These are phyloP conservation scores for Sisymbrium altissimum DNA, from an alignment of 345 rosid genomes.

Conservation along the genomic window DNA sequence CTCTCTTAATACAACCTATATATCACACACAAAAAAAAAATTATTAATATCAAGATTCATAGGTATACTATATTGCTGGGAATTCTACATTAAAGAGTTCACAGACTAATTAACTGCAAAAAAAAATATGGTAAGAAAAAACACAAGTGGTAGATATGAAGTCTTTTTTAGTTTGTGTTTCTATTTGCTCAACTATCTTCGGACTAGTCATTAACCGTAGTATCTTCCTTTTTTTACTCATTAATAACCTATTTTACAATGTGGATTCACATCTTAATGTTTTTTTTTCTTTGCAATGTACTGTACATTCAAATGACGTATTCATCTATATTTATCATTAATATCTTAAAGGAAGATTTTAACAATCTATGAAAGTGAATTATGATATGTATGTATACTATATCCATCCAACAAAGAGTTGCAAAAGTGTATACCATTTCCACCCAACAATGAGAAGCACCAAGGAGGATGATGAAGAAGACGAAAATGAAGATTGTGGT, in stretches of 20 bases:
- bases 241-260: not conserved
- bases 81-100: not conserved
- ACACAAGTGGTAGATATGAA: not conserved
- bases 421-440: not conserved
- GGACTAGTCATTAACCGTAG: not conserved
- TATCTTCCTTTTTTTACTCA: not conserved
- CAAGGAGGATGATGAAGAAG: not conserved
- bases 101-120: not conserved
- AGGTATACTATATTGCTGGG: not conserved
- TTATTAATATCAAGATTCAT: not conserved
- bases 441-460: not conserved
- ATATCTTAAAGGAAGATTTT: not conserved
- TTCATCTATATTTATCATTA: not conserved
- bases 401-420: not conserved
- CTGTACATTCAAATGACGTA: not conserved
- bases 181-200: not conserved
- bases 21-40: not conserved
- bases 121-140: not conserved
- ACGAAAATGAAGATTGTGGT: not conserved
- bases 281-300: not conserved
- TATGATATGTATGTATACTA: not conserved
- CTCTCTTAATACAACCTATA: slow-evolving; percentile 24
- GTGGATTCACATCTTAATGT: not conserved
- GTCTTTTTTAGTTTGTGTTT: not conserved
- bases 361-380: not conserved